Conservation (phyloP, 2,329 filamentous ascomycete species). For the Cladophialophora bantiana region DNA sequence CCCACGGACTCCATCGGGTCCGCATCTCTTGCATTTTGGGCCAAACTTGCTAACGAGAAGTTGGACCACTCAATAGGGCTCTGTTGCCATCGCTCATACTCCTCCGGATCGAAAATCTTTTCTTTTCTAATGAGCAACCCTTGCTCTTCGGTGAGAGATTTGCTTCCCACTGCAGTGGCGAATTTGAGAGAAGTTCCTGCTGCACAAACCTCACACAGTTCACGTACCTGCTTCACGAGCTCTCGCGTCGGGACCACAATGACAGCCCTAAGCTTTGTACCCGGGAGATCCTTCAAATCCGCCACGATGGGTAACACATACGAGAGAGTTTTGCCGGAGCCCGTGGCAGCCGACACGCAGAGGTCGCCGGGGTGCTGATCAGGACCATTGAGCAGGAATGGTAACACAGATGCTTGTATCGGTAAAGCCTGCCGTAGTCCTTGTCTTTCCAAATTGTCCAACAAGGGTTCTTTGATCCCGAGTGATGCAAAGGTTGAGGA, state of each 20-base stretch:
- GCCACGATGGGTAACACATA: conserved; percentile 88
- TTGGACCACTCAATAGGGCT: conserved; percentile 56
- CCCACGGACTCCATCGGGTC: conserved; percentile 57
- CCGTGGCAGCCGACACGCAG: conserved; percentile 89
- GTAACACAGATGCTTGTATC: conserved; percentile 80
- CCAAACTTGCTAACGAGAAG: conserved; percentile 55
- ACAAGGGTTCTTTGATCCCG: conserved; percentile 66
- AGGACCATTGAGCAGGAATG: conserved; percentile 74
- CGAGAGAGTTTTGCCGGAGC: conserved; percentile 92
- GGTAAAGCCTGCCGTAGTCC: conserved; percentile 76
- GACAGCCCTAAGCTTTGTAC: conserved; percentile 75
- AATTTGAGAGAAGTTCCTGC: conserved; percentile 76
- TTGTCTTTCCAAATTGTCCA: conserved; percentile 69
- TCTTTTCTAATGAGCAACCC: conserved; percentile 67
- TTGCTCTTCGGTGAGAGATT: conserved; percentile 73
- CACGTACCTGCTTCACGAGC: conserved; percentile 83
- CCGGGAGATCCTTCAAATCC: conserved; percentile 69
- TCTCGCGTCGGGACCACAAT: conserved; percentile 92
- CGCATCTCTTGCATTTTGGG: conserved; percentile 52
- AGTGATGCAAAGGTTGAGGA: conserved; percentile 66
- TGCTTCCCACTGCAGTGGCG: conserved; percentile 81
- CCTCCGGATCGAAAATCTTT: conserved; percentile 71
- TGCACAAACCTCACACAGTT: conserved; percentile 77
- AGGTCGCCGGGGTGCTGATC: conserved; percentile 74
- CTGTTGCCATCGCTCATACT: conserved; percentile 54